Conservation (phyloP, 495 filamentous ascomycete genomes). For the Penicillium macrosclerotiorum region DNA sequence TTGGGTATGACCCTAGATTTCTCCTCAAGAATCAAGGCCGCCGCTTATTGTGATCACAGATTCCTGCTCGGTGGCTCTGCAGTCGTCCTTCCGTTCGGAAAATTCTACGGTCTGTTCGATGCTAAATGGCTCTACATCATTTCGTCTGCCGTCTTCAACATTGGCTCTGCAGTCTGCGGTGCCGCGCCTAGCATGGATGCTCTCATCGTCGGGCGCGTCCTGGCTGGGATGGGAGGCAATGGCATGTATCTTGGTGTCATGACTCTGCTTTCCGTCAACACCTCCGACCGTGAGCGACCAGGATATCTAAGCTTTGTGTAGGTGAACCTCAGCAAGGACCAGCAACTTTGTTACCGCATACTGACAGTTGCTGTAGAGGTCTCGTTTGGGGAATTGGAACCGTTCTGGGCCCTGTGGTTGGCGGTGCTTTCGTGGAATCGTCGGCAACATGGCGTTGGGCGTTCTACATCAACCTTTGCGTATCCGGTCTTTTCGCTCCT, state of each 20-base stretch:
- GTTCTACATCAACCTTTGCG: conserved; percentile 52
- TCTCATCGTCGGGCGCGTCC: conserved; percentile 42
- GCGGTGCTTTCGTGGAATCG: conserved; percentile 41
- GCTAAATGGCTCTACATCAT: conserved; percentile 48
- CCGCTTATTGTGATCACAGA: too few relatives aligned
- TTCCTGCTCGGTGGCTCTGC: too few relatives aligned
- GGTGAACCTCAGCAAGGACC: too few relatives aligned
- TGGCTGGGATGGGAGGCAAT: conserved; percentile 32
- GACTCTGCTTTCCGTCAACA: not conserved
- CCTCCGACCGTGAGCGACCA: conserved; percentile 1
- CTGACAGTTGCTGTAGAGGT: too few relatives aligned
- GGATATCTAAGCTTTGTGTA: not conserved
- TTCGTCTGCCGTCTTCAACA: conserved; percentile 41
- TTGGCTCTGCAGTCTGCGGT: conserved; percentile 46
- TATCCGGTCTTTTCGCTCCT: conserved; percentile 50
- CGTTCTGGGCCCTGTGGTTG: conserved; percentile 41
- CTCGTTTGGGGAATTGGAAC: conserved; percentile 32
- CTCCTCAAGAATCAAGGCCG: too few relatives aligned
- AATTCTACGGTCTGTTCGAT: conserved; percentile 22
- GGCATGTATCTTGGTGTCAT: conserved; percentile 31
- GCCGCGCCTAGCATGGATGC: conserved; percentile 42
- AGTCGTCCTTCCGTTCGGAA: not conserved
- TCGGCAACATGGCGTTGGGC: conserved; percentile 45
- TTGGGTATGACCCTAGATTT: not conserved
- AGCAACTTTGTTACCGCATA: too few relatives aligned